Base-by-base conservation (phyloP, 352 stramenopile genomes). In the Aphanomyces invadans region DNA sequence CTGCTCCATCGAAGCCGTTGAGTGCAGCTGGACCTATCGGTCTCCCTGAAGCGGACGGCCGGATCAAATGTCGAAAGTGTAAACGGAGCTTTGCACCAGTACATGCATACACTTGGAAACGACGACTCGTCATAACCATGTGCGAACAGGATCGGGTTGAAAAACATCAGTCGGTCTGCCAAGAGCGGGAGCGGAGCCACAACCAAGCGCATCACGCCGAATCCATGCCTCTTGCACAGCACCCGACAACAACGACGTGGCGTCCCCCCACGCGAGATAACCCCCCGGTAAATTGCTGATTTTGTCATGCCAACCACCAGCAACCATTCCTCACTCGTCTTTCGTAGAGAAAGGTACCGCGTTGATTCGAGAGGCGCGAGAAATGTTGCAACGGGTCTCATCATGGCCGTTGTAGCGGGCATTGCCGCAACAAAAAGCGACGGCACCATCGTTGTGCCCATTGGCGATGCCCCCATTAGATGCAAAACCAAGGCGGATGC, bases 121-220 rank as follows among this genome's bases (percentile, higher is more conserved):
- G 49, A 39, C 29, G 36, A 29, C 26, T 59, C n/a, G n/a, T n/a
- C n/a, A n/a, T n/a, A n/a, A n/a, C n/a, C n/a, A n/a, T n/a, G n/a
- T n/a, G n/a, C n/a, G n/a, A n/a, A n/a, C 31, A 81, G 71, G 77
- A 87, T 61, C 80, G 82, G 0, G 86, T 90, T 60, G 70, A 71
- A 7, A 90, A 87, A 63, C 80, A 89, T 68, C 82, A 89, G 61
- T 81, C 78, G 0, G 78, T 90, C 15, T 90, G 82, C 56, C 39
- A 65, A 32, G 54, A 53, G 59, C 3, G 19, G 19, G 59, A 66
- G 33, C 42, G 46, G 25, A 55, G 31, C 23, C 23, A 57, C 31
- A 42, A 42, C 36, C 36, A 42, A 42, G 7, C 15, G 7, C 36
- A 42, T 42, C 36, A 42, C 36, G 15, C 36, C 36, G 36, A 42